Percentiles rank a stretch among this genome's conserved stretches.
Conservation (phyloP, 2,329 filamentous ascomycete genomes). For the Boeremia lycopersici region DNA sequence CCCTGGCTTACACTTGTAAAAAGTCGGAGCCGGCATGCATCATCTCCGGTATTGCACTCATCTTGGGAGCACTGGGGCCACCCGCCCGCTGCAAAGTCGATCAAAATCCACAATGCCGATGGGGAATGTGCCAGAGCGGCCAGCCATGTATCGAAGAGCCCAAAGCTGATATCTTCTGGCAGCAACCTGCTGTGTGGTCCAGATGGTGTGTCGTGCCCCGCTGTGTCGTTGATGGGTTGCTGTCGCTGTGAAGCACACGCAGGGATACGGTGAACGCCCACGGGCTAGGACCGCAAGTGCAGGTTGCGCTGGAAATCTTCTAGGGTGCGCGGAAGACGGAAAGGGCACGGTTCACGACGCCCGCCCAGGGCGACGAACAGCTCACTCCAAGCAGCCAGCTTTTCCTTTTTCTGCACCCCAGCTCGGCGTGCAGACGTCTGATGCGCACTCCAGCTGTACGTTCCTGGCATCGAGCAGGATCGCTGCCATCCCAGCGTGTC, state of each 20-base stretch:
- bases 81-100: conserved; percentile 42
- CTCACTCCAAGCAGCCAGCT: conserved; percentile 29
- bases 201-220: conserved; percentile 5
- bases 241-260: conserved; percentile 27
- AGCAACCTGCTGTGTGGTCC: not conserved
- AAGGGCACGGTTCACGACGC: conserved; percentile 36
- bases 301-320: conserved; percentile 29
- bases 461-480: conserved; percentile 38
- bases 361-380: conserved; percentile 23
- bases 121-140: not conserved
- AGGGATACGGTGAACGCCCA: conserved; percentile 24
- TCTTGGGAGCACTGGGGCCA: conserved; percentile 22
- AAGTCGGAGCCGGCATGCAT: conserved; percentile 20
- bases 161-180: not conserved
- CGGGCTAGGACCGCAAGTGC: conserved; percentile 28
- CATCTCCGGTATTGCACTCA: conserved; percentile 27
- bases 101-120: conserved; percentile 24
- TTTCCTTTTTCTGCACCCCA: conserved; percentile 38
- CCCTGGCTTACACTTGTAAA: conserved; percentile 21
- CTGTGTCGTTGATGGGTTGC: conserved; percentile 18
- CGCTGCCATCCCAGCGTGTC: conserved; percentile 33
- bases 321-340: conserved; percentile 41
- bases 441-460: conserved; percentile 36
- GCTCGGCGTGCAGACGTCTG: conserved; percentile 24
- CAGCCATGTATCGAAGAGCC: not conserved